Evolutionary conservation across 2,329 filamentous ascomycete genomes (phyloP), one percentile per base, ranked within the genome.

Genomic region (Pseudogymnoascus sp.): DNA sequence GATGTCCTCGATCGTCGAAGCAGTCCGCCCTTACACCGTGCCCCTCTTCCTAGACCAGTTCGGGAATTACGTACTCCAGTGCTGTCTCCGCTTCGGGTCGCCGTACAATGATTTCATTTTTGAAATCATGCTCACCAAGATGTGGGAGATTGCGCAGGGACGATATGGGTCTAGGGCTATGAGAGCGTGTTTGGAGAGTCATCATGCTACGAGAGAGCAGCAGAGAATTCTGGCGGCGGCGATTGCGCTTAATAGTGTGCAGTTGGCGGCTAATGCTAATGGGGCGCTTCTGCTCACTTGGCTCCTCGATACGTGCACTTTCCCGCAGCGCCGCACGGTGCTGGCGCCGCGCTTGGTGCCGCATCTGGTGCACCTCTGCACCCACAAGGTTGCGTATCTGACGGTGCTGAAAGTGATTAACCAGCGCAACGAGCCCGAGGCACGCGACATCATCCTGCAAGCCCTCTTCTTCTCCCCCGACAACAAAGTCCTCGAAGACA

Each of bases 331-430:
- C 67, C 89, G 94, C 64, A 95, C 91, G 23, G 92, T 97, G 28
- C 82, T 99, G 63, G 92, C 94, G 50, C 94, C 94, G 18, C 87
- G 92, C 69, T 85, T 99, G 23, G 91, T 97, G 14, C 92, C 94
- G 42, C 92, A 96, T 73, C 81, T 99, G 33, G 92, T 97, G 23
- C 91, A 97, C 73, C 83, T 99, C 5, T 97, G 94, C 81, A 97
- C 94, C 0, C 94, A 99, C 81, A 97, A 97, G 80, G 93, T 99
- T 63, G 94, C 94, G 0, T 97, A 97, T 72, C 81, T 97, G 65
- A 99, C 94, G 0, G 93, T 99, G 1, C 81, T 99, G 64, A 99
- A 99, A 79, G 92, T 97, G 60, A 96, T 99, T 76, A 99, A 99
- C 74, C 94, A 99, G 76, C 92, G 96, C 73, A 90, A 92, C 35